Conservation (phyloP, 192 early-diverging fungal genomes). For the Gaertneriomyces semiglobifer region DNA sequence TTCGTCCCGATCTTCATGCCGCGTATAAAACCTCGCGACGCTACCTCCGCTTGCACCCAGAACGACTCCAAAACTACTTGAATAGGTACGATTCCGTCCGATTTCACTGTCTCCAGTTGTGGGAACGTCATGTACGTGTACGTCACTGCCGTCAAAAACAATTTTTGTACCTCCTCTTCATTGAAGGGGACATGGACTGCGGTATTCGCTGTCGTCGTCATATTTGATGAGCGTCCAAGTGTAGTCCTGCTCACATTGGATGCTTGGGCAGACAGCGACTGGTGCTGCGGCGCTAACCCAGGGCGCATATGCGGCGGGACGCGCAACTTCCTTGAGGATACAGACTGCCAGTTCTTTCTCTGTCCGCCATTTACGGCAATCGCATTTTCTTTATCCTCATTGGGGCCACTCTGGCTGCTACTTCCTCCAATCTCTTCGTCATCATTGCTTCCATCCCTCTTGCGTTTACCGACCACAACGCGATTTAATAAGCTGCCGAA, state of each 20-base stretch:
- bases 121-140: conserved; percentile 50
- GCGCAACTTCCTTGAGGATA: no score
- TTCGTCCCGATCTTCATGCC: conserved; percentile 6
- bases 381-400: no score
- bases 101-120: conserved; percentile 46
- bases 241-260: no score
- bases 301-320: no score
- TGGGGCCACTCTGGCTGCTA: no score
- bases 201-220: no score
- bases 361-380: no score
- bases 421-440: neutral
- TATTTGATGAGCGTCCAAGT: no score
- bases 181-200: no score
- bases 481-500: conserved; percentile 11
- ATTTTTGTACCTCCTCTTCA: neutral
- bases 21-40: conserved; percentile 8
- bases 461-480: conserved; percentile 17
- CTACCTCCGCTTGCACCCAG: conserved; percentile 48
- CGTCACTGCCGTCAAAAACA: conserved; percentile 41
- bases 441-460: conserved; percentile 4
- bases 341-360: no score
- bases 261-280: no score
- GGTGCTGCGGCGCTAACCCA: no score
- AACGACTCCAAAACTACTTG: conserved; percentile 36
- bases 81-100: conserved; percentile 41